Conservation (phyloP, 1,139 yeast species). For the Candida tunisiensis region DNA sequence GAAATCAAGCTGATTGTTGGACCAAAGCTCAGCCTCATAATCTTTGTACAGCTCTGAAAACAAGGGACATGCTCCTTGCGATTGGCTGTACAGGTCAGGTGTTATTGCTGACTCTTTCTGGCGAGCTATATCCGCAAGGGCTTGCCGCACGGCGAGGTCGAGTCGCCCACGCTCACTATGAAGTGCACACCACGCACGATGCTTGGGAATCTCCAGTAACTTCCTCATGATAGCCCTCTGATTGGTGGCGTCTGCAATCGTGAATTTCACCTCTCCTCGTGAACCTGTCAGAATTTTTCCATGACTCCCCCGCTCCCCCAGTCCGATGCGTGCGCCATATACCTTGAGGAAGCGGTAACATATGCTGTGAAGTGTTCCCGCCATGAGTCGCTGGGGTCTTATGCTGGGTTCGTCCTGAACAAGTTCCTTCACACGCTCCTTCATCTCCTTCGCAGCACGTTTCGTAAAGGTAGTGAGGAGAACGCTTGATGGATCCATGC, state of each 20-base stretch:
- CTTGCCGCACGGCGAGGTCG: too few relatives aligned
- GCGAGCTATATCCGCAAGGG: too few relatives aligned
- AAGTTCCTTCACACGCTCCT: conserved; percentile 30
- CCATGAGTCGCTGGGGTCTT: conserved; percentile 31
- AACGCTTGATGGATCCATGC: conserved; percentile 38
- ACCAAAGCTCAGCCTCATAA: conserved; percentile 34
- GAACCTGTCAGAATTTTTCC: too few relatives aligned
- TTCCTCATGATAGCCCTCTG: not conserved
- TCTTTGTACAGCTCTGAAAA: conserved; percentile 13
- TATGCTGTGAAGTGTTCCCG: conserved; percentile 82
- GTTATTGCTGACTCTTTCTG: too few relatives aligned
- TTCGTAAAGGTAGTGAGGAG: conserved; percentile 85
- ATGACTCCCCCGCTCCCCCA: too few relatives aligned
- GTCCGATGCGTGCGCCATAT: conserved; percentile 7
- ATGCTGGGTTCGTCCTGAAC: too few relatives aligned
- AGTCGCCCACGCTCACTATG: not conserved
- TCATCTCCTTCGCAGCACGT: conserved; percentile 78
- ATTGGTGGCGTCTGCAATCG: not conserved
- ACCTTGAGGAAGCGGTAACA: conserved; percentile 43
- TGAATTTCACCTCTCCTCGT: too few relatives aligned
- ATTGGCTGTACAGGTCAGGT: too few relatives aligned
- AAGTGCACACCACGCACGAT: not conserved
- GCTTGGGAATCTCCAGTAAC: not conserved
- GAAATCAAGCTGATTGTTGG: conserved; percentile 43
- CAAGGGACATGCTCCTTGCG: too few relatives aligned